These are phyloP conservation scores for Lentinus brumalis DNA, from an alignment of 768 basidiomycete genomes.

Conservation along the genomic window DNA sequence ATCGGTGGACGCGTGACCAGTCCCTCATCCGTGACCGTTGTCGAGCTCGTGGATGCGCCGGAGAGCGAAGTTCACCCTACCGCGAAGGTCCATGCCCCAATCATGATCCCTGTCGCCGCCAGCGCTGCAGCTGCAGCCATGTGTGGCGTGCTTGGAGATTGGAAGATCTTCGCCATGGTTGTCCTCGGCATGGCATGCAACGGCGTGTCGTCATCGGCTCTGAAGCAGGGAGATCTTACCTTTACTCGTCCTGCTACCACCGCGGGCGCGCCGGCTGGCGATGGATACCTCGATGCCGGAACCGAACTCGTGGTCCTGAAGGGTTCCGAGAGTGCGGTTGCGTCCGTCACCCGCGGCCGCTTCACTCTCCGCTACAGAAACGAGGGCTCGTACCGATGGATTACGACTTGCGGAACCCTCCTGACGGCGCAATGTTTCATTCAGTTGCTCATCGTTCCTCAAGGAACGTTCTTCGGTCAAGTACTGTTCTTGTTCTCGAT, in stretches of 20 bases:
- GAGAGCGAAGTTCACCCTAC: slow-evolving; percentile 9
- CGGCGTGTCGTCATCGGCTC: background rate
- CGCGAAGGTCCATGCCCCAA: slow-evolving; percentile 3
- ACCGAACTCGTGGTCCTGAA: slow-evolving; percentile 12
- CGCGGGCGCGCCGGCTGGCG: slow-evolving; percentile 10
- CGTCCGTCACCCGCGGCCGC: slow-evolving; percentile 14
- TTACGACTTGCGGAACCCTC: slow-evolving; percentile 2
- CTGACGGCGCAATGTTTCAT: slow-evolving; percentile 12
- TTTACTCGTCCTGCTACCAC: slow-evolving; percentile 8
- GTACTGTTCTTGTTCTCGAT: slow-evolving; percentile 16
- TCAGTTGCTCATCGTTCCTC: slow-evolving; percentile 17
- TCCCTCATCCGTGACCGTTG: slow-evolving; percentile 13
- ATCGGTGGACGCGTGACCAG: slow-evolving; percentile 10
- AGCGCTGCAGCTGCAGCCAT: slow-evolving; percentile 10
- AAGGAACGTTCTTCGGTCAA: slow-evolving; percentile 13
- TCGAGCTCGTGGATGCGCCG: slow-evolving; percentile 1
- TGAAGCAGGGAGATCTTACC: slow-evolving; percentile 9
- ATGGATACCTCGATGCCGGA: slow-evolving; percentile 13
- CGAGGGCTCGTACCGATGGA: background rate
- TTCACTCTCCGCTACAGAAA: slow-evolving; percentile 8
- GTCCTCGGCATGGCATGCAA: slow-evolving; percentile 12
- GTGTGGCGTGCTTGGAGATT: slow-evolving; percentile 9
- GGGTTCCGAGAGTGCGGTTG: slow-evolving; percentile 11
- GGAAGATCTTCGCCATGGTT: slow-evolving; percentile 12
- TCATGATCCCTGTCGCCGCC: slow-evolving; percentile 13